Conservation (phyloP, 2,329 filamentous ascomycete species). For the Cladosporium velox region DNA sequence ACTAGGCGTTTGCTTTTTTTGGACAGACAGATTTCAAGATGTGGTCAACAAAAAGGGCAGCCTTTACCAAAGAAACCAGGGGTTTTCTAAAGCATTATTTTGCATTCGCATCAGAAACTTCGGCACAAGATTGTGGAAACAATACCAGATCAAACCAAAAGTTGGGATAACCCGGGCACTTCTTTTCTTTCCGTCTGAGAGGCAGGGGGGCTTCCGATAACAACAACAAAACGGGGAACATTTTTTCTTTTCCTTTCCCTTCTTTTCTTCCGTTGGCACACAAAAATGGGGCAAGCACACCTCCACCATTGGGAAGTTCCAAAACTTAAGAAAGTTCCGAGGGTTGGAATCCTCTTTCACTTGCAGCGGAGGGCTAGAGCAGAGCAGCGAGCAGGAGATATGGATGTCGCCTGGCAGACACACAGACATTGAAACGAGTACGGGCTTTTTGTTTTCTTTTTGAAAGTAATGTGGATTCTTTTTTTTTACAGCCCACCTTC, state of each 20-base stretch:
- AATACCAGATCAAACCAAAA: background rate
- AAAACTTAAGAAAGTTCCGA: background rate
- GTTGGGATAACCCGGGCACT: background rate
- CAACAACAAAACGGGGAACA: background rate
- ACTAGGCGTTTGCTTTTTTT: conserved; percentile 11
- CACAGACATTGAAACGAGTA: too few relatives aligned
- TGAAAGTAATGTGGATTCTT: conserved; percentile 3
- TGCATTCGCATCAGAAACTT: conserved; percentile 4
- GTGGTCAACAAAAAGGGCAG: background rate
- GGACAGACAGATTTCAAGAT: background rate
- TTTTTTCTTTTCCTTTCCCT: background rate
- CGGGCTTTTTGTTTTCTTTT: background rate
- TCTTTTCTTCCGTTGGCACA: background rate
- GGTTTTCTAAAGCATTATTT: background rate
- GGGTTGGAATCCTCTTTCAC: background rate
- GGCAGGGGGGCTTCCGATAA: background rate
- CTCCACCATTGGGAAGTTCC: background rate
- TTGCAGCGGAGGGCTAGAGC: background rate
- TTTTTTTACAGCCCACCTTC: background rate
- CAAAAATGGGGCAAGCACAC: background rate
- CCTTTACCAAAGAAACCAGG: background rate
- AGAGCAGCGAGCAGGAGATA: background rate
- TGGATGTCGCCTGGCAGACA: background rate
- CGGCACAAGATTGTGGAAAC: conserved; percentile 10
- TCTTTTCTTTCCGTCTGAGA: background rate